These are phyloP conservation scores for Chaetomium strumarium DNA, from an alignment of 2,329 filamentous ascomycete genomes.

Conservation along the genomic window DNA sequence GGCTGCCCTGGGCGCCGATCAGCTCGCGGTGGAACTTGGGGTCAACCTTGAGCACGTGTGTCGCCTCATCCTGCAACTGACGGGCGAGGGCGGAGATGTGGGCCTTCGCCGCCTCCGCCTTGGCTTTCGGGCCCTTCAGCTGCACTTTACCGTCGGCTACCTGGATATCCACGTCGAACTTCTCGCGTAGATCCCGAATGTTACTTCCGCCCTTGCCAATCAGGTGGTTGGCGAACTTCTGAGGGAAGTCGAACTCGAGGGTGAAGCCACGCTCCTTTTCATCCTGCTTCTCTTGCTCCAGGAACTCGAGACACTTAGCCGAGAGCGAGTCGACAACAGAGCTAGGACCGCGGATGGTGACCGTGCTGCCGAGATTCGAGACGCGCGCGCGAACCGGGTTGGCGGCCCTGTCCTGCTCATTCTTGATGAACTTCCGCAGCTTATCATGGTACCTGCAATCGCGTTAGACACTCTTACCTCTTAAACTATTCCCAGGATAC, in stretches of 20 bases:
- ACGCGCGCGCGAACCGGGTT: constrained; percentile 57
- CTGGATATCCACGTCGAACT: constrained; percentile 71
- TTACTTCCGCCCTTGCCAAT: constrained; percentile 64
- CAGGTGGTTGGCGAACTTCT: constrained; percentile 86
- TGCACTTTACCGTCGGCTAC: constrained; percentile 92
- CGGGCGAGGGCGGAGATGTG: constrained; percentile 75
- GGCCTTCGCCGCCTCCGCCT: constrained; percentile 78
- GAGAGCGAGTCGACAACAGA: constrained; percentile 66
- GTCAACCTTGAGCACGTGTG: constrained; percentile 80
- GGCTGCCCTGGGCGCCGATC: constrained; percentile 79
- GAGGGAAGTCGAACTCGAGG: constrained; percentile 83
- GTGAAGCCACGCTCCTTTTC: constrained; percentile 91
- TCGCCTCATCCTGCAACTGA: constrained; percentile 86
- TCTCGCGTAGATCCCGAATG: constrained; percentile 59
- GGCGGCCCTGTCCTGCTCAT: constrained; percentile 52
- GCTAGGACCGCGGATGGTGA: constrained; percentile 72
- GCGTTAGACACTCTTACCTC: constrained; percentile 24
- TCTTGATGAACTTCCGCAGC: constrained; percentile 58
- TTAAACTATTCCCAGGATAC: no score
- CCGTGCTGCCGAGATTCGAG: constrained; percentile 51
- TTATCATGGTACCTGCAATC: constrained; percentile 53
- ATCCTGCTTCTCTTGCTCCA: constrained; percentile 83
- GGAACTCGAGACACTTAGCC: constrained; percentile 68
- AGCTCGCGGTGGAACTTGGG: constrained; percentile 91
- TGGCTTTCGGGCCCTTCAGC: constrained; percentile 90